Base-by-base conservation (phyloP, 176 grass and related monocot genomes). In the Thinopyrum elongatum region DNA sequence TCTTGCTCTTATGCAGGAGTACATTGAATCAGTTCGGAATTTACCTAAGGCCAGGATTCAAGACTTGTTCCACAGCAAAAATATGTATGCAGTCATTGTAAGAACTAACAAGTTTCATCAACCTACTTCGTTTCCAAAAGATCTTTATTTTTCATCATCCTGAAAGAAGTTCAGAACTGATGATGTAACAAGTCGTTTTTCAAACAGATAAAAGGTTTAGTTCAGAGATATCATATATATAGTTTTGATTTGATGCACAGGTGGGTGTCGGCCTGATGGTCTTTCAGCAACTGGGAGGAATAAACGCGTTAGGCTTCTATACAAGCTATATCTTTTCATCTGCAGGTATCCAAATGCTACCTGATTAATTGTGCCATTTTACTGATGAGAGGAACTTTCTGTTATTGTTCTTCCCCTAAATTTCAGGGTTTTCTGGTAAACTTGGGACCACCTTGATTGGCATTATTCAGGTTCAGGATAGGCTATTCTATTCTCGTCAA, bases 231-330 rank as follows among this genome's bases (percentile, higher is more conserved):
- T 76, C 33, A 9, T 64, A 36, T n/a, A 15, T 86, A 61, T 36
- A 77, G 68, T 17, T 86, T 83, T 44, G 46, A 61, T 87, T 83
- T 55, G 46, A 73, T 79, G 29, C 55, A 49, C 61, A 96, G 91
- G 87, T 96, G 53, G 90, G 87, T 46, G 77, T 88, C 62, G 74
- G 87, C 22, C 87, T 95, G 47, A 92, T 90, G 89, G 66, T 95
- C 28, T 90, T 92, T 88, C 93, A 94, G 70, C 93, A 91, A 83
- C 44, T 92, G 51, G 93, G 87, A 11, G 87, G 90, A 60, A 88
- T 92, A 83, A 94, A 90, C 83, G 90, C 85, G 25, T 65, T 94
- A 17, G 87, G 87, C 17, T 92, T 94, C 44, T 94, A 92, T 66
- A 71, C 82, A 63, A 83, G 82, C 76, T 79, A 90, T 57, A 92